Base-by-base conservation (phyloP, 2,329 filamentous ascomycete genomes). In the Mycosphaerella sp. region DNA sequence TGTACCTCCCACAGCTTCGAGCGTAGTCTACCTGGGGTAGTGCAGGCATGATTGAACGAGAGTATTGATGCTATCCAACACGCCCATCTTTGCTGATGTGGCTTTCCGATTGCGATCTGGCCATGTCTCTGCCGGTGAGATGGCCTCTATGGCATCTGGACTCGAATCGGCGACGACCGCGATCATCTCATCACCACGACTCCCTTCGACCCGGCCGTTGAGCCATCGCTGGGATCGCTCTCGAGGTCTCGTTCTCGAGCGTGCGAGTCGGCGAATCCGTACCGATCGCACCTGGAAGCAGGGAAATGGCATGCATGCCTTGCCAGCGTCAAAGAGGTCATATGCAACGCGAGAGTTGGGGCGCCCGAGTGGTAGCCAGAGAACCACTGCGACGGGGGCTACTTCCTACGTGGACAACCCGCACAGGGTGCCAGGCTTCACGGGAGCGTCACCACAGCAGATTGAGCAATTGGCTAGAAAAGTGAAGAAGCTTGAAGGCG, bases 201-300 rank as follows among this genome's bases (percentile, higher is more conserved):
- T 60, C 11, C 65, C 64, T 12, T 65, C 65, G 7, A 60, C 45
- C 29, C 63, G 64, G 8, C 61, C 63, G 11, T 53, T 66, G 34
- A 62, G 67, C 42, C 56, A 59, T 31, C 58, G 65, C 45, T 65
- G 63, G 63, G 63, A 66, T 54, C 48, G 54, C 52, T 67, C 65
- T 21, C 60, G 65, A 31, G 62, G 65, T 38, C 62, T 67, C 41
- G 43, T 59, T 26, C 59, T 64, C 58, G 48, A 42, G 29, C 57
- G 51, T 51, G 42, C 42, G 14, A 48, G 53, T 26, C 51, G 53
- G n/a, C 10, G 42, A 6, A 50, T 46, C n/a, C 31, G 34, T 34
- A 38, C 17, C 2, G 45, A 56, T 36, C 45, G 36, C 14, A 36
- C 46, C 1, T 53, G 50, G 50, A 36, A 32, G 17, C 29, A 26